phyloP scores from a whole-genome alignment of 805 yeast genomes.

The Ogataea nitratoaversa region DNA sequence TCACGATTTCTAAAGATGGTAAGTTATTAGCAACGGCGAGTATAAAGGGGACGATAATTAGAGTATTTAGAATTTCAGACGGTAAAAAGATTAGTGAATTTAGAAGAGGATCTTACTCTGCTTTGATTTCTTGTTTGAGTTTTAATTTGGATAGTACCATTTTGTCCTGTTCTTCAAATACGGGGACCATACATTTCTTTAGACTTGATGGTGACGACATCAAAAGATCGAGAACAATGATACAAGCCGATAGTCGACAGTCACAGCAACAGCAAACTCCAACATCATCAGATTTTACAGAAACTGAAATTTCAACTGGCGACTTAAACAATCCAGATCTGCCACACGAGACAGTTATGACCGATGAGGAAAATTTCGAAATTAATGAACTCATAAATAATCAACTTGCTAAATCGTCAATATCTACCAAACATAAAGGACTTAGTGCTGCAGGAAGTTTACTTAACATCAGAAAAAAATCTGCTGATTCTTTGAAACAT shows the following conservation, averaged over 20 bases:
- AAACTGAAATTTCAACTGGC: conserved; percentile 1
- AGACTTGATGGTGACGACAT: conserved; percentile 9
- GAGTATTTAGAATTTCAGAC: conserved; percentile 69
- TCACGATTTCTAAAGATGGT: conserved; percentile 73
- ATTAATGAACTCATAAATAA: conserved; percentile 28
- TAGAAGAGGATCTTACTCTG: conserved; percentile 82
- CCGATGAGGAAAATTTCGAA: conserved; percentile 25
- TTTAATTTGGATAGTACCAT: conserved; percentile 69
- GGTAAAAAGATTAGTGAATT: conserved; percentile 67
- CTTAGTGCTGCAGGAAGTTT: conserved; percentile 4
- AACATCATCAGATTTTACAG: not conserved
- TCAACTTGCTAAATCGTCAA: conserved; percentile 9
- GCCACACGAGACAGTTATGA: conserved; percentile 22
- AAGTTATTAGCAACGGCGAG: conserved; percentile 83
- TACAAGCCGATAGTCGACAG: not conserved
- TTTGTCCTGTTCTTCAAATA: conserved; percentile 80
- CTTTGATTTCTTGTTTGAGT: conserved; percentile 69
- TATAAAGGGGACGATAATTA: conserved; percentile 80
- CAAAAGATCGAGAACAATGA: not conserved
- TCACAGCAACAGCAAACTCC: not conserved
- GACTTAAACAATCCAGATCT: conserved; percentile 9
- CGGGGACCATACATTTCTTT: conserved; percentile 92
- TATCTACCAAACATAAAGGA: not conserved
- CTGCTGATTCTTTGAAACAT: conserved; percentile 23
- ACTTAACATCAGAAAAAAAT: conserved; percentile 11